These are phyloP conservation scores for Cryptococcus sp. DNA, from an alignment of 1,284 basidiomycete species.

Conservation along the genomic window DNA sequence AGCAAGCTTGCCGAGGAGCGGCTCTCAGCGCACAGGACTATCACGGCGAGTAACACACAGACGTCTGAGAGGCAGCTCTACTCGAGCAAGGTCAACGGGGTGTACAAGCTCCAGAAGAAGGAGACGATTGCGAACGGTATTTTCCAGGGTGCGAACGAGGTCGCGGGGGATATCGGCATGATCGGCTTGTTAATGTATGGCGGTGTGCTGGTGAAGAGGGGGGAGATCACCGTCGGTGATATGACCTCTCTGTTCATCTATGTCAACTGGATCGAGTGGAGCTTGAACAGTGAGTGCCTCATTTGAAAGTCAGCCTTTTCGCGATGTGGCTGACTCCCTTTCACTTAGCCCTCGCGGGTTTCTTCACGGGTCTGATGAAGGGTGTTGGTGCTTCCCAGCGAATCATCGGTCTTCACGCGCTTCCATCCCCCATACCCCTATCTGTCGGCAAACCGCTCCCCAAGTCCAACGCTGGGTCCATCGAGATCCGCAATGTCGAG, in stretches of 20 bases:
- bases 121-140: slow-evolving; percentile 49
- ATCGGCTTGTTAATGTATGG: slow-evolving; percentile 48
- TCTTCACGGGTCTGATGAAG: slow-evolving; percentile 50
- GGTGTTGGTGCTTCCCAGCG: slow-evolving; percentile 49
- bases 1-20: slow-evolving; percentile 46
- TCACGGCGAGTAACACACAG: slow-evolving; percentile 47
- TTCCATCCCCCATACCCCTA: slow-evolving; percentile 43
- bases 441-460: slow-evolving; percentile 36
- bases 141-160: slow-evolving; percentile 46
- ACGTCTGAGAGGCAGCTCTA: slow-evolving; percentile 37
- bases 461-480: slow-evolving; percentile 58
- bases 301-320: not conserved
- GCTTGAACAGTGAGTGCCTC: slow-evolving; percentile 44
- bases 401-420: slow-evolving; percentile 41
- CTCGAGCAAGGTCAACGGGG: slow-evolving; percentile 38
- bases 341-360: slow-evolving; percentile 44
- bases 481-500: slow-evolving; percentile 69
- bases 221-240: slow-evolving; percentile 46
- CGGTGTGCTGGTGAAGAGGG: slow-evolving; percentile 41
- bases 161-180: slow-evolving; percentile 47
- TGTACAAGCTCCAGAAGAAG: slow-evolving; percentile 45
- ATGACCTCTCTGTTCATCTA: slow-evolving; percentile 49
- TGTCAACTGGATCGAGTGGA: slow-evolving; percentile 50
- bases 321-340: not conserved
- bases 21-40: slow-evolving; percentile 46